Percentiles rank a stretch among this genome's conserved stretches.
phyloP scores from a whole-genome alignment of 768 basidiomycete genomes.

The Antrodiella citrinella region DNA sequence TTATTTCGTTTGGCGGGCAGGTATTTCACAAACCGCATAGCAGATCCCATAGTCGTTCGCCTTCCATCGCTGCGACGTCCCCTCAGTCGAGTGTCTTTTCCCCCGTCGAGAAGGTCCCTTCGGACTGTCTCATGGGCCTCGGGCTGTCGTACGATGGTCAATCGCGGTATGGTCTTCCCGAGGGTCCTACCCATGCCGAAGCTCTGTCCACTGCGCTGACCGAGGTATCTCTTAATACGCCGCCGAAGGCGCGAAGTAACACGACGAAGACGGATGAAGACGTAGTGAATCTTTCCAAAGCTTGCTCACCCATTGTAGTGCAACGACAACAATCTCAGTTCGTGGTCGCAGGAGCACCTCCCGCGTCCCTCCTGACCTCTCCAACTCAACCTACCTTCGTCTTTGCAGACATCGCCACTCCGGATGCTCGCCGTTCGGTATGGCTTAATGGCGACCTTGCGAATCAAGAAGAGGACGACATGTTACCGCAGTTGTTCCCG shows the following conservation, averaged over 20 bases:
- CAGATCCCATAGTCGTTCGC: conserved; percentile 22
- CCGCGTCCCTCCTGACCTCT: conserved; percentile 15
- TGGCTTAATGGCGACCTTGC: neutral
- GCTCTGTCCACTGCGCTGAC: conserved; percentile 1
- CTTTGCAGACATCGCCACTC: conserved; percentile 28
- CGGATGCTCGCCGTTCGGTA: conserved; percentile 8
- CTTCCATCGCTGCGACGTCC: conserved; percentile 10
- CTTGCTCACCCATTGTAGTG: no score
- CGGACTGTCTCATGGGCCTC: neutral
- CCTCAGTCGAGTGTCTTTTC: neutral
- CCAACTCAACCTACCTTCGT: conserved; percentile 5
- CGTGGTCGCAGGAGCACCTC: conserved; percentile 19
- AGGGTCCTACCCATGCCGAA: neutral
- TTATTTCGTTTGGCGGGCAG: conserved; percentile 80
- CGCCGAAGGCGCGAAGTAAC: neutral
- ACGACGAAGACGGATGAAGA: neutral
- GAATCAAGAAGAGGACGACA: conserved; percentile 16
- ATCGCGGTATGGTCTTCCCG: no score
- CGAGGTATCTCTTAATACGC: neutral
- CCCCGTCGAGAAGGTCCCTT: neutral
- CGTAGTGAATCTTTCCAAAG: neutral
- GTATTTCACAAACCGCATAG: conserved; percentile 52
- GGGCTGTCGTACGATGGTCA: neutral
- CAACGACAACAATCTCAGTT: conserved; percentile 7
- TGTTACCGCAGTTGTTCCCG: conserved; percentile 44